These are phyloP conservation scores for Clausena lansium DNA, from an alignment of 345 rosid species.

Conservation along the genomic window DNA sequence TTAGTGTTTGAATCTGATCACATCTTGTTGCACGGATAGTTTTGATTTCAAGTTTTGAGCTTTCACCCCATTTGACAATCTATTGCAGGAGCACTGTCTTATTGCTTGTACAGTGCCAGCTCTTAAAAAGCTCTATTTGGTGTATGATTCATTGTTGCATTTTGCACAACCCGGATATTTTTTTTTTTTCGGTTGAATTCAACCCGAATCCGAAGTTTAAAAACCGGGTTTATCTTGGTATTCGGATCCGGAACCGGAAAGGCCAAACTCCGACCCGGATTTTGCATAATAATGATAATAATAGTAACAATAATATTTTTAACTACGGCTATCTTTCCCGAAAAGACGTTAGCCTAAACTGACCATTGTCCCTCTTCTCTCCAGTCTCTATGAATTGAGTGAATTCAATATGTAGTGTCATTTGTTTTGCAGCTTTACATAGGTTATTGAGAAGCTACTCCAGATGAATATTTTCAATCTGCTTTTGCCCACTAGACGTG, in stretches of 20 bases:
- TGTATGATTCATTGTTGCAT: neutral
- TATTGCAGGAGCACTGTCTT: no score
- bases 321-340: no score
- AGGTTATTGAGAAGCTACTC: neutral
- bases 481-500: conserved; percentile 20
- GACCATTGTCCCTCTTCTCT: neutral
- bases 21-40: neutral
- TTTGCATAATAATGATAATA: no score
- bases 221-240: no score
- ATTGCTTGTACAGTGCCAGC: neutral
- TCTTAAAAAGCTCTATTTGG: neutral
- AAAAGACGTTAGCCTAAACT: no score
- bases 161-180: no score
- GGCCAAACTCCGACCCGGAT: no score
- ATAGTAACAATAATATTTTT: no score
- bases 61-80: neutral
- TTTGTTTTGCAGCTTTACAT: neutral
- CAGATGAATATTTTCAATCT: conserved; percentile 38
- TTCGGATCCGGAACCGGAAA: no score
- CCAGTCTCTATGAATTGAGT: neutral
- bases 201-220: no score
- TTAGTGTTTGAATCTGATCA: neutral
- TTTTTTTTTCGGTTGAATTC: no score
- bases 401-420: neutral
- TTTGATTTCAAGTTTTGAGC: neutral